Percentiles rank a stretch among this genome's conserved stretches.
These are phyloP conservation scores for Amylostereum chailletii DNA, from an alignment of 1,284 basidiomycete genomes.

Conservation along the genomic window DNA sequence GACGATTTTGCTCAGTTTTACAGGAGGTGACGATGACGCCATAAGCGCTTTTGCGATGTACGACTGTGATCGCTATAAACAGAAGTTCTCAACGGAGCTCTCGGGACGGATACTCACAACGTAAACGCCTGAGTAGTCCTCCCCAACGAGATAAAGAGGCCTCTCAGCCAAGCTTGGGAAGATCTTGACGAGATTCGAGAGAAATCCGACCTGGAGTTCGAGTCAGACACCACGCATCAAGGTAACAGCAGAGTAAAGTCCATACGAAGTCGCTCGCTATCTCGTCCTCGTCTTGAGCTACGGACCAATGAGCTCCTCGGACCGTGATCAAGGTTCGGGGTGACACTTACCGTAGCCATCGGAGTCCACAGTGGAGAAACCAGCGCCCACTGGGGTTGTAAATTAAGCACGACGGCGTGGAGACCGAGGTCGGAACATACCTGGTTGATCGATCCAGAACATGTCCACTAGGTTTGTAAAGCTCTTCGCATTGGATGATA, in stretches of 20 bases:
- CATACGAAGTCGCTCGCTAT: conserved; percentile 63
- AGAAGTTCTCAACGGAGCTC: no score
- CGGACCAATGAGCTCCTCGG: conserved; percentile 2
- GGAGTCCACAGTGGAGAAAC: conserved; percentile 57
- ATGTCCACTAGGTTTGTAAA: conserved; percentile 58
- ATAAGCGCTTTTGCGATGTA: conserved; percentile 68
- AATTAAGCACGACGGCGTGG: conserved; percentile 7
- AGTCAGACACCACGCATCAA: not conserved
- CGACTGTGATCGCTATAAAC: conserved; percentile 31
- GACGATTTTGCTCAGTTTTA: conserved; percentile 55
- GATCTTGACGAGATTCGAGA: conserved; percentile 55
- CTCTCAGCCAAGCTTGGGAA: conserved; percentile 54
- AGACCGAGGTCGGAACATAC: conserved; percentile 4
- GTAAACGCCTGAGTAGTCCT: conserved; percentile 61
- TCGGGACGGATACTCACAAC: conserved; percentile 32
- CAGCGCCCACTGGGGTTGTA: conserved; percentile 36
- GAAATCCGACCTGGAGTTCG: conserved; percentile 47
- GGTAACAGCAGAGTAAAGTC: conserved; percentile 1
- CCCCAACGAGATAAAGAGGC: conserved; percentile 54
- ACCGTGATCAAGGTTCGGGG: conserved; percentile 1
- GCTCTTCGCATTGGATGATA: conserved; percentile 41
- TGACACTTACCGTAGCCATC: conserved; percentile 41
- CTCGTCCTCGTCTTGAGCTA: conserved; percentile 59
- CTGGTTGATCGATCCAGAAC: conserved; percentile 67
- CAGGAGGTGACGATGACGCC: conserved; percentile 50